phyloP scores from a whole-genome alignment of 2,329 filamentous ascomycete genomes.

The Fusarium goolgardi region DNA sequence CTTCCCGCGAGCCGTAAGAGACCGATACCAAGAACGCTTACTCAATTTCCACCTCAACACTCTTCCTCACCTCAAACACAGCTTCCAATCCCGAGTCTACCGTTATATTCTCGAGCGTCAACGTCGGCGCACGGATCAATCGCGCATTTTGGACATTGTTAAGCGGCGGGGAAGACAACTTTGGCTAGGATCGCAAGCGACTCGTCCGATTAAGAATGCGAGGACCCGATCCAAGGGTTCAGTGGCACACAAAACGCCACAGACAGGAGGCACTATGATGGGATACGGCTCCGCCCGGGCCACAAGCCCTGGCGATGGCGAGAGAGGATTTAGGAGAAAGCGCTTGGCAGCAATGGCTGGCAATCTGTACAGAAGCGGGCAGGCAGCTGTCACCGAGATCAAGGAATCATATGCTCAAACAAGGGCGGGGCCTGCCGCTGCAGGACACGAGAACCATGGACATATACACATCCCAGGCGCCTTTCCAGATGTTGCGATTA shows the following conservation, averaged over 20 bases:
- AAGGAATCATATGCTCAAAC: slow-evolving; percentile 69
- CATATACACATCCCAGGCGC: slow-evolving; percentile 72
- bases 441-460: slow-evolving; percentile 46
- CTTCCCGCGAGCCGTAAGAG: slow-evolving; percentile 71
- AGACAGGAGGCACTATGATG: slow-evolving; percentile 39
- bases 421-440: slow-evolving; percentile 52
- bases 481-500: slow-evolving; percentile 87
- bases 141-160: slow-evolving; percentile 59
- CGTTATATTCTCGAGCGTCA: slow-evolving; percentile 76
- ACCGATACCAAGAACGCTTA: slow-evolving; percentile 73
- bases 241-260: slow-evolving; percentile 48
- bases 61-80: slow-evolving; percentile 75
- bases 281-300: slow-evolving; percentile 49
- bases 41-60: slow-evolving; percentile 79
- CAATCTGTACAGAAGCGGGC: slow-evolving; percentile 67
- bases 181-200: slow-evolving; percentile 55
- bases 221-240: slow-evolving; percentile 49
- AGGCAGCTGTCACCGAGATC: slow-evolving; percentile 68
- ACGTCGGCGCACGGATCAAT: slow-evolving; percentile 62
- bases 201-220: slow-evolving; percentile 48
- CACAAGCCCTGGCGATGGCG: slow-evolving; percentile 51
- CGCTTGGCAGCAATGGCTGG: slow-evolving; percentile 77
- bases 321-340: slow-evolving; percentile 78
- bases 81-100: slow-evolving; percentile 81
- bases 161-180: slow-evolving; percentile 58